These are phyloP conservation scores for Mercurialis annua DNA, from an alignment of 345 rosid genomes.

Conservation along the genomic window DNA sequence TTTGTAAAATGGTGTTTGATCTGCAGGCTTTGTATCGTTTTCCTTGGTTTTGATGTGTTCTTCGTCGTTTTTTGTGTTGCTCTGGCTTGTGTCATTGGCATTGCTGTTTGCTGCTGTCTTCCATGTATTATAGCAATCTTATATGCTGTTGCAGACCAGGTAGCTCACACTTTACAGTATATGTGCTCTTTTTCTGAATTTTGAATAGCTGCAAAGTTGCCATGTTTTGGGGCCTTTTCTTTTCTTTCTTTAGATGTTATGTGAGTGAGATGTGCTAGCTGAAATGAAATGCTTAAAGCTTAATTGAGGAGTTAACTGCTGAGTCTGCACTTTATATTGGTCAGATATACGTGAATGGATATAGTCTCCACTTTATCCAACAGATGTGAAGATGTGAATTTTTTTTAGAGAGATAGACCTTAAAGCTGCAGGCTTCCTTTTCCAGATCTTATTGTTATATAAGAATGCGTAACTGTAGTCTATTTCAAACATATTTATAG, in stretches of 20 bases:
- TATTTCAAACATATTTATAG: not conserved
- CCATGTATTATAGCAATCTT: slow-evolving; percentile 94
- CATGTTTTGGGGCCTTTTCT: not conserved
- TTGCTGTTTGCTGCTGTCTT: slow-evolving; percentile 98
- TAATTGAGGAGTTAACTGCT: not conserved
- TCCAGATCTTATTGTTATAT: not conserved
- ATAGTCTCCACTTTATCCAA: too few species aligned
- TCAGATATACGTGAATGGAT: too few species aligned
- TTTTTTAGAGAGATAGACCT: not conserved
- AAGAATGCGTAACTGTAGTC: not conserved
- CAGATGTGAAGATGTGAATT: too few species aligned
- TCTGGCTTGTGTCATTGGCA: slow-evolving; percentile 85
- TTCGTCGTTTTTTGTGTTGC: slow-evolving; percentile 96
- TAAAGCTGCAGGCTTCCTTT: not conserved
- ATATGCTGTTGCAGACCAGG: slow-evolving; percentile 97
- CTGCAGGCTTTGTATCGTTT: slow-evolving; percentile 88
- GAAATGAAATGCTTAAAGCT: not conserved
- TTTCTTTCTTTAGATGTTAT: not conserved
- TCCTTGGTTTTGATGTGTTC: slow-evolving; percentile 95
- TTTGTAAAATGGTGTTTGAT: slow-evolving; percentile 9
- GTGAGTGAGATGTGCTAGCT: not conserved
- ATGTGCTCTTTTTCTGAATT: not conserved
- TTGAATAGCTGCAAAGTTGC: not conserved
- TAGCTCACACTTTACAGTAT: slow-evolving; percentile 20
- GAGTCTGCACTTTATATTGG: not conserved